Percentiles rank a stretch among this genome's conserved stretches.
Conservation (phyloP, 2,329 filamentous ascomycete genomes). For the Exophiala sp. region DNA sequence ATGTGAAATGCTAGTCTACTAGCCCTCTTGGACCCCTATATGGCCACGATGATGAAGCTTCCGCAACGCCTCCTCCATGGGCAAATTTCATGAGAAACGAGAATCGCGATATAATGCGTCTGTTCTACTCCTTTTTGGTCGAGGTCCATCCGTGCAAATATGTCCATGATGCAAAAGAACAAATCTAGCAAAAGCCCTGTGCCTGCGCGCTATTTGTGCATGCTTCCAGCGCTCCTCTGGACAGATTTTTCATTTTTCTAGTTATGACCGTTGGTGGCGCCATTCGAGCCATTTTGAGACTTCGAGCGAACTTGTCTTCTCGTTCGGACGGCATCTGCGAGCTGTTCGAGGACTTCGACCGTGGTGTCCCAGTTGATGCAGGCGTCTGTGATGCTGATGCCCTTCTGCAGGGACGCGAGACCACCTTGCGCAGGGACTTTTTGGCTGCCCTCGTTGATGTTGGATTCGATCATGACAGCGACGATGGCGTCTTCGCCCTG, state of each 20-base stretch:
- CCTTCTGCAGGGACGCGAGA: slow-evolving; percentile 79
- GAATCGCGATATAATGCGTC: too few relatives aligned
- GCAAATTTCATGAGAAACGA: too few relatives aligned
- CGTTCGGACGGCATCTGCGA: slow-evolving; percentile 77
- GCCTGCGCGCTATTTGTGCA: neutral
- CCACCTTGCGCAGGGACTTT: slow-evolving; percentile 80
- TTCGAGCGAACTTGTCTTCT: slow-evolving; percentile 55
- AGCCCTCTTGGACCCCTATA: too few relatives aligned
- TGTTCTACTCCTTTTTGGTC: too few relatives aligned
- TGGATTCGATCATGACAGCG: slow-evolving; percentile 98
- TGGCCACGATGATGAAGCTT: too few relatives aligned
- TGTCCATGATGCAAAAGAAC: too few relatives aligned
- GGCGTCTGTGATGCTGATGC: slow-evolving; percentile 94
- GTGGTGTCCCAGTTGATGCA: slow-evolving; percentile 93
- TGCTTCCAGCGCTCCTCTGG: neutral
- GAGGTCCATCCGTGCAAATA: too few relatives aligned
- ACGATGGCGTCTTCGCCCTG: slow-evolving; percentile 83
- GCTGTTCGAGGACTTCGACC: slow-evolving; percentile 73
- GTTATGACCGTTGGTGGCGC: slow-evolving; percentile 29
- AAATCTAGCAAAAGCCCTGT: neutral
- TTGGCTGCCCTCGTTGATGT: slow-evolving; percentile 91
- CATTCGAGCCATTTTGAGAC: slow-evolving; percentile 28
- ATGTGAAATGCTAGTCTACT: too few relatives aligned
- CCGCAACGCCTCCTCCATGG: too few relatives aligned
- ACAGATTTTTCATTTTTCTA: neutral